A percentile compares a stretch with the other conserved stretches of the same genome.
These are phyloP conservation scores for Sporothrix variecibatus DNA, from an alignment of 2,329 filamentous ascomycete species.

Conservation along the genomic window DNA sequence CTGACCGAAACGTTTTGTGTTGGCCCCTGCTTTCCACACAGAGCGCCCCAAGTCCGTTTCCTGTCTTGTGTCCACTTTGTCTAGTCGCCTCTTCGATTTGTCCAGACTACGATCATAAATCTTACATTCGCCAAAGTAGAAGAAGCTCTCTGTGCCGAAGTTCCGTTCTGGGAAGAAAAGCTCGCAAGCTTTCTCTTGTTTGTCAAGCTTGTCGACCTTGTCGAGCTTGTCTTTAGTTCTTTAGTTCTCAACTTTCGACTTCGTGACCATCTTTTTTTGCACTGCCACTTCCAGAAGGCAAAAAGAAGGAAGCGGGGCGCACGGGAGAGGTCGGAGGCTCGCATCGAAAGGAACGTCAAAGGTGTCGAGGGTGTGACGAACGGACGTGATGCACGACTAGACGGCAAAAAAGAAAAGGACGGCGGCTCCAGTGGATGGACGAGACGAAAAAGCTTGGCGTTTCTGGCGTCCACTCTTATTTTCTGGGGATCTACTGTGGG, in stretches of 20 bases:
- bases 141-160: neutral
- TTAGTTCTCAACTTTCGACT: neutral
- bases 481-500: slow-evolving; percentile 7
- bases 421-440: neutral
- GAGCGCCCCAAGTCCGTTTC: neutral
- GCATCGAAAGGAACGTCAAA: neutral
- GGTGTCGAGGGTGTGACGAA: neutral
- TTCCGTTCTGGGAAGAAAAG: neutral
- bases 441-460: slow-evolving; percentile 4
- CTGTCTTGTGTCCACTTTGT: neutral
- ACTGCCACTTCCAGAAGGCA: slow-evolving; percentile 18
- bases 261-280: neutral
- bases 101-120: neutral
- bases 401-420: neutral
- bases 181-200: neutral
- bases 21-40: neutral
- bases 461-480: neutral
- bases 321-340: neutral
- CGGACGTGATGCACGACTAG: neutral
- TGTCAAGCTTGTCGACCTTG: neutral
- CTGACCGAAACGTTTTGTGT: slow-evolving; percentile 7
- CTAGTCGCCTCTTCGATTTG: neutral
- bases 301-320: slow-evolving; percentile 4
- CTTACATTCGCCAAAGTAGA: neutral
- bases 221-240: neutral